Base-by-base conservation (phyloP, 768 basidiomycete genomes). In the Boletus sp. region DNA sequence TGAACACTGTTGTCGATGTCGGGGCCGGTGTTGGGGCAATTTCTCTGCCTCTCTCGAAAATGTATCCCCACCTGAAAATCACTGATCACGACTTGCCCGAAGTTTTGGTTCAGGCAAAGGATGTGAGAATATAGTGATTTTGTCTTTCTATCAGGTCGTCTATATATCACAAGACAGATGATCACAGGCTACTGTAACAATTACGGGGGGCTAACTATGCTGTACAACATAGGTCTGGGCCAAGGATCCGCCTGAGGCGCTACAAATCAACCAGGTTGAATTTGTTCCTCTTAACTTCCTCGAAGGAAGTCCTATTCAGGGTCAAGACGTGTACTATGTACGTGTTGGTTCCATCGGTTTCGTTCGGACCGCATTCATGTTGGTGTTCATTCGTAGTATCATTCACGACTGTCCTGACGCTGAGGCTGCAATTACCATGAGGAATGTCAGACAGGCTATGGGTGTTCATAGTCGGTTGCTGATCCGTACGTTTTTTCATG, bases 401-500 rank as follows among this genome's bases (percentile, higher is more conserved):
- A 62, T 70, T 24, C 75, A 75, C 47, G 66, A 77, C 56, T 77
- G 74, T 75, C 71, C 73, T 12, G 67, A 74, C 33, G 64, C 65
- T 1, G 71, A 75, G 29, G 71, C 67, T 42, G 36, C 68, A 17
- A 58, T 41, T 3, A 74, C 76, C 47, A 52, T 76, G 36, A 64
- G 57, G 33, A 71, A 68, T 45, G 49, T 76, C 4, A 57, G 62
- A 8, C 59, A 50, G 15, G 71, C 67, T 7, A 68, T 76, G 70
- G 56, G 28, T 10, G 64, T 70, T 0, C 35, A 61, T 18, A 72
- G 71, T 52, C 64, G 67, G 7, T 20, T 77, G 39, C 50, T 77
- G 12, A 70, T 77, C n/a, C 70, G 74, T 75, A 36, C 29, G 73
- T 64, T 12, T 12, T 20, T 20, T 8, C 20, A 17, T 36, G 35